Base-by-base conservation (phyloP, 306 rosid genomes). In the Vicia faba region DNA sequence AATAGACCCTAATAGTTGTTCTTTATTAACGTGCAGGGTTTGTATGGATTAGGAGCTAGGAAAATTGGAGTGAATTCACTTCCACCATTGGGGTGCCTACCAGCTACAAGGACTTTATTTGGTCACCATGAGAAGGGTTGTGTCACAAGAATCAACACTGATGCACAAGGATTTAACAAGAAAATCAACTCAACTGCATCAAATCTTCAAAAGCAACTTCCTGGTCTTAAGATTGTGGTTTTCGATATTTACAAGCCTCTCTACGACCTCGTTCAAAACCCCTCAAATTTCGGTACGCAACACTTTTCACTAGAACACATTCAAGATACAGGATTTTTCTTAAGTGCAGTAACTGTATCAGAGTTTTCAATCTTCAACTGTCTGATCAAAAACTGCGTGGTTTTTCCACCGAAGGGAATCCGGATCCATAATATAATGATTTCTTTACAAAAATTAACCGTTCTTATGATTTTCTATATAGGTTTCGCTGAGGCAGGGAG, bases 31-130 rank as follows among this genome's bases (percentile, higher is more conserved):
- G 71, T 70, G 58, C 72, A 93, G 99, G 72, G 19, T 5, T 77
- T 88, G 87, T 85, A 90, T 73, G 88, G 86, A 25, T 77, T 84
- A 40, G 96, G 99, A 81, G 99, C 87, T 5, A 88, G 97, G 75
- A 93, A 75, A 75, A 73, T 90, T 57, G 97, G 99, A 55, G 99
- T 86, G 80, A 93, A 91, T 36, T 84, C 97, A 81, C 84, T 93
- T 6, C 97, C 99, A 36, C 97, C 97, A 55, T 70, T 90, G 82
- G 99, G 99, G 41, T 93, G 99, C 81, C 69, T 93, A 58, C 97
- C 99, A 14, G 82, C 81, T 60, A 83, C 87, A 75, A 87, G 83
- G 66, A 81, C 96, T 63, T 59, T 85, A 18, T 88, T 88, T 69
- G 96, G 96, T 44, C 58, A 8, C 71, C 82, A 82, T 41, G 71